Conservation (phyloP, 805 yeast genomes). For the Candida loeiensis region DNA sequence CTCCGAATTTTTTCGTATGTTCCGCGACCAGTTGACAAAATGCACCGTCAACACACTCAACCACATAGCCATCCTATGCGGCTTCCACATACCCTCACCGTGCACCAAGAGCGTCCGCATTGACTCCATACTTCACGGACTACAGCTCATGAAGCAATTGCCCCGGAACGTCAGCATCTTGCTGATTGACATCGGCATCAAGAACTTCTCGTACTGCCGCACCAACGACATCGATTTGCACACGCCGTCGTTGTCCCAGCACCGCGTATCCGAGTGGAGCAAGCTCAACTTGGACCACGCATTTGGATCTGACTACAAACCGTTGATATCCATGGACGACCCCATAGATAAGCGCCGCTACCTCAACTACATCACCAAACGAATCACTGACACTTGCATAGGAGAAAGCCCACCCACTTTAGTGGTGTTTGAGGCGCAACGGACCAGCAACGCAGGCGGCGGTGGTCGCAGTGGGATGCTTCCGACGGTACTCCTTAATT, state of each 20-base stretch:
- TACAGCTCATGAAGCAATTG: slow-evolving; percentile 8
- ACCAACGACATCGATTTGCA: slow-evolving; percentile 6
- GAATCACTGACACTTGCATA: not conserved
- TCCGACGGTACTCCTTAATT: slow-evolving; percentile 38
- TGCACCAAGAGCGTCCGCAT: slow-evolving; percentile 16
- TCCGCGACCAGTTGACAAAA: not conserved
- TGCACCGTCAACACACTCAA: slow-evolving; percentile 9
- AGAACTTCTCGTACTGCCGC: slow-evolving; percentile 40
- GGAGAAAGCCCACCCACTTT: slow-evolving; percentile 18
- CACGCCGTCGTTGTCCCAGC: not conserved
- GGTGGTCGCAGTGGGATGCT: slow-evolving; percentile 20
- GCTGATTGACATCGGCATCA: slow-evolving; percentile 40
- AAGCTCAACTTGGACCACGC: slow-evolving; percentile 24
- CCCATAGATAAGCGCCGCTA: slow-evolving; percentile 28
- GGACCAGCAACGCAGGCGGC: slow-evolving; percentile 27
- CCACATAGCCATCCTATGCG: slow-evolving; percentile 21
- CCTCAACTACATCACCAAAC: slow-evolving; percentile 17
- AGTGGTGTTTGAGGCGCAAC: slow-evolving; percentile 36
- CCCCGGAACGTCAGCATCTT: slow-evolving; percentile 15
- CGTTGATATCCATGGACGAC: slow-evolving; percentile 8
- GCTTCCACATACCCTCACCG: slow-evolving; percentile 18
- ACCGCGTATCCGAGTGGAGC: slow-evolving; percentile 18
- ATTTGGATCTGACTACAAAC: slow-evolving; percentile 16
- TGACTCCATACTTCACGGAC: slow-evolving; percentile 9
- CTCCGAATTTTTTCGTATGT: not conserved